Conservation (phyloP, 495 filamentous ascomycete genomes). For the Friedmanniomyces endolithicus region DNA sequence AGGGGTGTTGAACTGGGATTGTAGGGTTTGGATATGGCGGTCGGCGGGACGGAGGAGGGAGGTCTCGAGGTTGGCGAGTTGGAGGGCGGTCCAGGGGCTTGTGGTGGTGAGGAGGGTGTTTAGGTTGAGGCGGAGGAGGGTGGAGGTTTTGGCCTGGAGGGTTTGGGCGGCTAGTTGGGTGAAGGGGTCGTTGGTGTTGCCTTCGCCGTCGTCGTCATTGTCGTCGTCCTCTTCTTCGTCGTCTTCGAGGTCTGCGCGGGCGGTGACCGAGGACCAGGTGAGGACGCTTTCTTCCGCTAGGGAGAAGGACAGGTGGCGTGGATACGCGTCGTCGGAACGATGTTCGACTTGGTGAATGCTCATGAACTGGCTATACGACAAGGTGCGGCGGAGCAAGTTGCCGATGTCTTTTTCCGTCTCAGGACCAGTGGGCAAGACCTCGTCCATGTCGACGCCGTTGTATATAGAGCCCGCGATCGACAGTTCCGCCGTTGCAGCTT, state of each 20-base stretch:
- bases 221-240: slow-evolving; percentile 23
- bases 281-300: slow-evolving; percentile 78
- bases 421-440: slow-evolving; percentile 20
- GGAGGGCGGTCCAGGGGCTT: slow-evolving; percentile 15
- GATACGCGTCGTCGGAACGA: slow-evolving; percentile 48
- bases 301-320: slow-evolving; percentile 77
- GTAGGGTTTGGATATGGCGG: slow-evolving; percentile 44
- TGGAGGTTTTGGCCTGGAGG: slow-evolving; percentile 45
- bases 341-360: slow-evolving; percentile 24
- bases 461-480: slow-evolving; percentile 29
- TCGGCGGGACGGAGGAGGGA: slow-evolving; percentile 48
- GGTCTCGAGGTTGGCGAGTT: slow-evolving; percentile 46
- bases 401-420: slow-evolving; percentile 19
- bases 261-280: slow-evolving; percentile 47
- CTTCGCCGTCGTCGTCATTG: slow-evolving; percentile 15
- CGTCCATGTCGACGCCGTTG: slow-evolving; percentile 24
- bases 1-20: slow-evolving; percentile 59
- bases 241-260: slow-evolving; percentile 27
- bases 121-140: slow-evolving; percentile 46
- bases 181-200: not conserved
- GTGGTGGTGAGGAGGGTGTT: slow-evolving; percentile 44
- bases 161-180: slow-evolving; percentile 34
- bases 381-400: slow-evolving; percentile 28
- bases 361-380: slow-evolving; percentile 36
- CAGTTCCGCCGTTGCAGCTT: slow-evolving; percentile 15